Evolutionary conservation across 495 filamentous ascomycete genomes (phyloP).

Genomic region (Chaetomium cochliodes): DNA sequence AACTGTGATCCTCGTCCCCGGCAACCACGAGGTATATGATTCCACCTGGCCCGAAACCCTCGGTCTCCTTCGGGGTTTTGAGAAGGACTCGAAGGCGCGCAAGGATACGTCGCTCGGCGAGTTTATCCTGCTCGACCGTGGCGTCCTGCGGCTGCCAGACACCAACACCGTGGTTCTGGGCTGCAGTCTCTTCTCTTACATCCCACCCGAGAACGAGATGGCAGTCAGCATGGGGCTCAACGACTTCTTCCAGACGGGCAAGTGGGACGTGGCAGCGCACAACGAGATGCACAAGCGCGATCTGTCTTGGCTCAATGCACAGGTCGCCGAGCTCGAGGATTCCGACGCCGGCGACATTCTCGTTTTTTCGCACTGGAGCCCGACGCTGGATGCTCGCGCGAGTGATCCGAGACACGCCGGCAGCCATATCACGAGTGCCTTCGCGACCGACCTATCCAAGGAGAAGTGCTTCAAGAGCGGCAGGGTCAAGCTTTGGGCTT

Average conservation of each 20-base stretch:
- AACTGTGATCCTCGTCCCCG: conserved; percentile 1
- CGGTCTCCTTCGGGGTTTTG: conserved; percentile 22
- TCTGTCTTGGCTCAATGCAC: conserved; percentile 51
- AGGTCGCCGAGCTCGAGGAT: conserved; percentile 39
- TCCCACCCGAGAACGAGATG: conserved; percentile 31
- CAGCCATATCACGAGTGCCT: conserved; percentile 44
- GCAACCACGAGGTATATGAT: conserved; percentile 4
- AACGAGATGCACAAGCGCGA: conserved; percentile 43
- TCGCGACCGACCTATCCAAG: conserved; percentile 48
- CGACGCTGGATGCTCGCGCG: conserved; percentile 38
- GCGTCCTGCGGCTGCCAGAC: conserved; percentile 38
- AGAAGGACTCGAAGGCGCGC: background rate
- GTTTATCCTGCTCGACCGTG: conserved; percentile 14
- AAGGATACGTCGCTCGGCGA: background rate
- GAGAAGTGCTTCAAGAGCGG: conserved; percentile 48
- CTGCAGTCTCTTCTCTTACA: conserved; percentile 42
- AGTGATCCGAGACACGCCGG: conserved; percentile 44
- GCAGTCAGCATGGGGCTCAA: conserved; percentile 43
- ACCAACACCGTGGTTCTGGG: conserved; percentile 26
- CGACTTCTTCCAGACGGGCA: conserved; percentile 30
- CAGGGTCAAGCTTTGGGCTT: conserved; percentile 54
- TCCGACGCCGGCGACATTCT: conserved; percentile 44
- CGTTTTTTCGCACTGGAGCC: conserved; percentile 55
- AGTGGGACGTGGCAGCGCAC: conserved; percentile 37
- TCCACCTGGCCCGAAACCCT: conserved; percentile 36